phyloP scores from a whole-genome alignment of 2,329 filamentous ascomycete species.

The Penicillium sp. region DNA sequence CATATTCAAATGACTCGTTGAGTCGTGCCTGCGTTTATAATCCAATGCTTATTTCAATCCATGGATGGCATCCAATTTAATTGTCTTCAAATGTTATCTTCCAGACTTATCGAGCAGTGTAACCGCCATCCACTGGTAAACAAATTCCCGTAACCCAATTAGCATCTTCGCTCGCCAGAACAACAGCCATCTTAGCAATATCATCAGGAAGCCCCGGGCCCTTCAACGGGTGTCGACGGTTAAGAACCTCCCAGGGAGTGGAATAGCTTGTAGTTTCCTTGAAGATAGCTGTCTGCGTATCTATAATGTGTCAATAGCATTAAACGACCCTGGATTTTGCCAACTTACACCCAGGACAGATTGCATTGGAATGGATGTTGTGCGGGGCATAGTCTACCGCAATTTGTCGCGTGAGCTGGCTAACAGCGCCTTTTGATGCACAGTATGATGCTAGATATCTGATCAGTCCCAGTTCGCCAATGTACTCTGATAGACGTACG shows the following conservation, averaged over 20 bases:
- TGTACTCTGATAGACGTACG: slow-evolving; percentile 13
- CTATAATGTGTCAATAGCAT: slow-evolving; percentile 10
- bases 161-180: slow-evolving; percentile 51
- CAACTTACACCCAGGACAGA: slow-evolving; percentile 53
- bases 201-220: slow-evolving; percentile 34
- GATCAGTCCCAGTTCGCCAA: neutral
- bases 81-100: neutral
- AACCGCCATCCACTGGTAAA: slow-evolving; percentile 50
- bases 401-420: slow-evolving; percentile 52
- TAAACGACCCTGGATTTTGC: too few species aligned
- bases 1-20: too few species aligned
- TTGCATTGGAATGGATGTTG: slow-evolving; percentile 56
- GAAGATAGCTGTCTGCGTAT: slow-evolving; percentile 31
- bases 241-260: slow-evolving; percentile 21
- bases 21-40: too few species aligned
- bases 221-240: slow-evolving; percentile 28
- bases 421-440: slow-evolving; percentile 54
- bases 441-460: slow-evolving; percentile 41
- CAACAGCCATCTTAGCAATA: neutral
- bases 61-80: too few species aligned
- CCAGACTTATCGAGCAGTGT: slow-evolving; percentile 28
- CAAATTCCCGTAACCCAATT: slow-evolving; percentile 48
- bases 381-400: slow-evolving; percentile 53
- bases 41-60: too few species aligned
- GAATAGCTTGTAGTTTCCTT: slow-evolving; percentile 19